These are phyloP conservation scores for Leishmania aethiopica DNA, from an alignment of 208 protist genomes.

Conservation along the genomic window DNA sequence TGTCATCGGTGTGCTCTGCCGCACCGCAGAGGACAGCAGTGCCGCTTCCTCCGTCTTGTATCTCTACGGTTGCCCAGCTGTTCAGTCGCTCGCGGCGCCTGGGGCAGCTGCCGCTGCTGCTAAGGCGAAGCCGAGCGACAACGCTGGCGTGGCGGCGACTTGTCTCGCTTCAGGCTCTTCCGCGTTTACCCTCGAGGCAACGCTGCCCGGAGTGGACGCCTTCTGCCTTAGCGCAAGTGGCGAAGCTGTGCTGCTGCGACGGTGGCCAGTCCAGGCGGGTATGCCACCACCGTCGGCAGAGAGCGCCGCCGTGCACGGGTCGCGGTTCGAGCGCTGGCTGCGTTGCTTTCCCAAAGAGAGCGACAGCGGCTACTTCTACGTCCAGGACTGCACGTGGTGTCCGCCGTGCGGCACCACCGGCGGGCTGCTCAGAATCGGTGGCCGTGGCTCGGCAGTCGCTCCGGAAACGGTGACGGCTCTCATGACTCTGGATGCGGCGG, in stretches of 20 bases:
- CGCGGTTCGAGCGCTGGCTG: conserved; percentile 55
- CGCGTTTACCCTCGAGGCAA: conserved; percentile 52
- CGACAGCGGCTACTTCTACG: conserved; percentile 28
- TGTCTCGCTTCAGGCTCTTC: not conserved
- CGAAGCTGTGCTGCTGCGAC: conserved; percentile 56
- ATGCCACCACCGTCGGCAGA: not conserved
- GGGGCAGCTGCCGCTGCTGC: not conserved
- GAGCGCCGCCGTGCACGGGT: conserved; percentile 5
- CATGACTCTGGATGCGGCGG: conserved; percentile 21
- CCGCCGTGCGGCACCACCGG: conserved; percentile 15
- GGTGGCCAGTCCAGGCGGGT: not conserved
- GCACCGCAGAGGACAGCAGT: not conserved
- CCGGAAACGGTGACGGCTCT: conserved; percentile 17
- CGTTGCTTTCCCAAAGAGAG: conserved; percentile 46
- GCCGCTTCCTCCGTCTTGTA: conserved; percentile 25
- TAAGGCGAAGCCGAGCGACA: not conserved
- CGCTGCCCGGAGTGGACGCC: conserved; percentile 42
- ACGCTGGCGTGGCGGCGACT: not conserved
- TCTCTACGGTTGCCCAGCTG: conserved; percentile 60
- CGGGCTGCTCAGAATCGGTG: not conserved
- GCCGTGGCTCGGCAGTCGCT: not conserved
- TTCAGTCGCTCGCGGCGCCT: conserved; percentile 29
- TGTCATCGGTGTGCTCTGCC: conserved; percentile 43
- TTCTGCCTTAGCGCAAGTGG: conserved; percentile 59
- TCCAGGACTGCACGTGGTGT: conserved; percentile 38